Percentiles rank a stretch among this genome's conserved stretches.
Conservation (phyloP, 192 early-diverging fungal genomes). For the Gorgonomyces haynaldii region DNA sequence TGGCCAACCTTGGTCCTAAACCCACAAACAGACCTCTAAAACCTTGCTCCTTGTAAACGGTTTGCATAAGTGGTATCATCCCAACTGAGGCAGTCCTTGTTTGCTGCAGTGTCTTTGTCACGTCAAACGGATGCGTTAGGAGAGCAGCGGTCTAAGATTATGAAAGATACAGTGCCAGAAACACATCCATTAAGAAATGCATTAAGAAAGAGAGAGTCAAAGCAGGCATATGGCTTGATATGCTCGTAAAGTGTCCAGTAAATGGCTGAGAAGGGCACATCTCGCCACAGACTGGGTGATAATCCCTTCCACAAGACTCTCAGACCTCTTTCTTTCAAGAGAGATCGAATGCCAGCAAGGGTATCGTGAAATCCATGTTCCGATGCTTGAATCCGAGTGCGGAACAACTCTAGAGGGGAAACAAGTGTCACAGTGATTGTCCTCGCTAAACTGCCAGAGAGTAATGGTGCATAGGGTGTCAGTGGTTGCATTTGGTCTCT, state of each 20-base stretch:
- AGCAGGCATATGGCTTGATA: constrained; percentile 31
- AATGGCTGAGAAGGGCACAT: constrained; percentile 86
- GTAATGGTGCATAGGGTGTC: constrained; percentile 51
- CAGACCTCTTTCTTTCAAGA: constrained; percentile 32
- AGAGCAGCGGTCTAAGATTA: constrained; percentile 59
- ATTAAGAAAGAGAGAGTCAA: constrained; percentile 5
- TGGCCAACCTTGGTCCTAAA: constrained; percentile 65
- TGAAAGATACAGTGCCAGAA: constrained; percentile 60
- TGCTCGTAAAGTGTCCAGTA: constrained; percentile 88
- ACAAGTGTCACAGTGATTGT: constrained; percentile 65
- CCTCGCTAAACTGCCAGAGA: constrained; percentile 69
- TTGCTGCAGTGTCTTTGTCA: constrained; percentile 86
- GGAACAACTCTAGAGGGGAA: constrained; percentile 83
- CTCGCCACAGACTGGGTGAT: constrained; percentile 79
- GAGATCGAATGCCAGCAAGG: background rate
- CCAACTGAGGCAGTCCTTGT: constrained; percentile 22
- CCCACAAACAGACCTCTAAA: constrained; percentile 43
- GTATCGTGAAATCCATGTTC: background rate
- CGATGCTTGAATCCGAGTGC: constrained; percentile 84
- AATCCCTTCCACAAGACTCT: constrained; percentile 75
- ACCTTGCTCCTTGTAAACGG: constrained; percentile 31
- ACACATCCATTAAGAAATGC: constrained; percentile 72
- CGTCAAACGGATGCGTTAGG: constrained; percentile 90
- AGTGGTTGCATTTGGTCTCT: constrained; percentile 36
- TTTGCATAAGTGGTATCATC: background rate